Base-by-base conservation (phyloP, 495 filamentous ascomycete genomes). In the Aspergillus ellipticus region DNA sequence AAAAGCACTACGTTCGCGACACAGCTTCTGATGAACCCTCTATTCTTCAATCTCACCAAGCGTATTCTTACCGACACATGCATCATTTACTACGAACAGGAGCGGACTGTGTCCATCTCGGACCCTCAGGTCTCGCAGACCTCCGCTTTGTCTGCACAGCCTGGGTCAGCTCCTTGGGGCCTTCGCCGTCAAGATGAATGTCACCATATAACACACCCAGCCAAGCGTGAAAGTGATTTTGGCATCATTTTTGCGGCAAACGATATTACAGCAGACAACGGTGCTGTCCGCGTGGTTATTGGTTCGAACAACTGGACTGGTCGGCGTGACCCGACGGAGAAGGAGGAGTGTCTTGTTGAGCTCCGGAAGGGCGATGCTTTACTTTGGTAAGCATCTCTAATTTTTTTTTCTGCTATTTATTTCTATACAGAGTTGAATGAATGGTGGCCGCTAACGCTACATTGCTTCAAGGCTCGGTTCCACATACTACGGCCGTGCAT, bases 391-490 rank as follows among this genome's bases (percentile, higher is more conserved):
- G 45, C n/a, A n/a, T n/a, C n/a, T 42, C 22, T 35, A 35, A 8
- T 16, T 31, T 20, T 33, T 35, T 48, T 21, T 41, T 20, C 42
- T 31, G 8, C 6, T 17, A n/a, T n/a, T n/a, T n/a, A n/a, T n/a
- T n/a, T n/a, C n/a, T n/a, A n/a, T n/a, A n/a, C 19, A 39, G 11
- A 6, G 6, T 15, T 39, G 4, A 35, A 4, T 56, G n/a, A n/a
- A 4, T 35, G 19, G 39, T 21, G 2, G 6, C 35, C 21, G 20
- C 26, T n/a, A n/a, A n/a, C n/a, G n/a, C n/a, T n/a, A n/a, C n/a
- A n/a, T n/a, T n/a, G n/a, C n/a, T n/a, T n/a, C n/a, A n/a, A 57
- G 48, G 47, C 39, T 57, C 4, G 54, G 54, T 4, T 57, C 54
- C 11, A 51, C 47, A 5, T 57, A 57, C 47, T 46, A 42, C 42